These are phyloP conservation scores for Acer yangbiense DNA, from an alignment of 345 rosid genomes.

Conservation along the genomic window DNA sequence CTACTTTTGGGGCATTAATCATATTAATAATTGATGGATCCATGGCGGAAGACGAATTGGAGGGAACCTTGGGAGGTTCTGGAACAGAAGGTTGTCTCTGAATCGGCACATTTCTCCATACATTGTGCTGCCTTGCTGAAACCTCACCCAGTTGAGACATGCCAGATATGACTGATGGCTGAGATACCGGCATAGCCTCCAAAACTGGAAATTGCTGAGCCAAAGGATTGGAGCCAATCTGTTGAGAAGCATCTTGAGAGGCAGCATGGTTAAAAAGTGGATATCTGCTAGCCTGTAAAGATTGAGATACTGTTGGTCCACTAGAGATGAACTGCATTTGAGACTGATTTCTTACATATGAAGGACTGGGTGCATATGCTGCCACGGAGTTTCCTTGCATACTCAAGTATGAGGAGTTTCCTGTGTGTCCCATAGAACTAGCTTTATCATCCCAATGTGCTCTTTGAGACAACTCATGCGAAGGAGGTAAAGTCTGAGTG, in stretches of 20 bases:
- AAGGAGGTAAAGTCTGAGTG: constrained; percentile 25
- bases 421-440: constrained; percentile 15
- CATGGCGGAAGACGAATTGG: constrained; percentile 21
- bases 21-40: constrained; percentile 24
- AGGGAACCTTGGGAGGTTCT: constrained; percentile 19
- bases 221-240: constrained; percentile 12
- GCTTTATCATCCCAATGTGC: constrained; percentile 23
- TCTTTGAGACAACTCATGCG: constrained; percentile 34
- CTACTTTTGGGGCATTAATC: constrained; percentile 23
- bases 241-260: constrained; percentile 24
- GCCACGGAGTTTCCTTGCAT: constrained; percentile 31
- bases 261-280: constrained; percentile 23
- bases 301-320: constrained; percentile 23
- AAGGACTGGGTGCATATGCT: constrained; percentile 16
- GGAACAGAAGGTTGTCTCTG: constrained; percentile 27
- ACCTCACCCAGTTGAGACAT: constrained; percentile 29
- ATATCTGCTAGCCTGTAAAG: constrained; percentile 28
- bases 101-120: constrained; percentile 38
- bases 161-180: constrained; percentile 22
- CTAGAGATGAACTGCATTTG: constrained; percentile 25
- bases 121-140: constrained; percentile 28
- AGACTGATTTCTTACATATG: constrained; percentile 30
- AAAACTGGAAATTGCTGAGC: constrained; percentile 41
- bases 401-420: constrained; percentile 18
- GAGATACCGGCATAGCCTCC: constrained; percentile 35